phyloP scores from a whole-genome alignment of 1,139 yeast species.

The Saccharomyces hybrid region DNA sequence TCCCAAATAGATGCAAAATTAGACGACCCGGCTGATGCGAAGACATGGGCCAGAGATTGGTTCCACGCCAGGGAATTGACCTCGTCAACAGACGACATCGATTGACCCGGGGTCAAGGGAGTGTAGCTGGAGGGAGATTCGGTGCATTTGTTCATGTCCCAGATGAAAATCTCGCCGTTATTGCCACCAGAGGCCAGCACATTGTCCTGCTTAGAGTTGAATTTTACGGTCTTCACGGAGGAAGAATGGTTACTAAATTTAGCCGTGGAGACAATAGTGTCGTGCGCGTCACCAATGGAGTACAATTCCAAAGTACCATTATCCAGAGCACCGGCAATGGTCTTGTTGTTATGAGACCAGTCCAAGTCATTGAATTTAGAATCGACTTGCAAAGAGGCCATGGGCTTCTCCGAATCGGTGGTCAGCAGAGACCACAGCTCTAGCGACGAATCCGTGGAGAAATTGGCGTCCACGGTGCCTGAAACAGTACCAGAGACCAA shows the following conservation, averaged over 20 bases:
- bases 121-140: slow-evolving; percentile 31
- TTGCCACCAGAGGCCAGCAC: slow-evolving; percentile 82
- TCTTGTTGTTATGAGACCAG: slow-evolving; percentile 64
- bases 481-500: slow-evolving; percentile 89
- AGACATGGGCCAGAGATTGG: slow-evolving; percentile 71
- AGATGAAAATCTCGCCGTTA: slow-evolving; percentile 76
- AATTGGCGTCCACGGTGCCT: slow-evolving; percentile 86
- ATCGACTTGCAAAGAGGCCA: slow-evolving; percentile 48
- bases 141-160: slow-evolving; percentile 65
- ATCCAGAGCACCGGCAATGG: slow-evolving; percentile 87
- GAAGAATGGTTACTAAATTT: slow-evolving; percentile 58
- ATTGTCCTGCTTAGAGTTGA: slow-evolving; percentile 67
- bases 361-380: slow-evolving; percentile 68
- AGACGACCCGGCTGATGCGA: slow-evolving; percentile 78
- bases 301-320: slow-evolving; percentile 74
- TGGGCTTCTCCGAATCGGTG: slow-evolving; percentile 40
- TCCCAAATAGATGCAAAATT: slow-evolving; percentile 95
- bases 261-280: slow-evolving; percentile 43
- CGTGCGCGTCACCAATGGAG: slow-evolving; percentile 40
- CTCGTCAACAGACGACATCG: slow-evolving; percentile 77
- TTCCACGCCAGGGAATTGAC: slow-evolving; percentile 87
- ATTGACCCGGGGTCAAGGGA: slow-evolving; percentile 69
- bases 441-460: slow-evolving; percentile 66
- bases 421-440: slow-evolving; percentile 70
- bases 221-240: slow-evolving; percentile 64